Percentiles rank a stretch among this genome's conserved stretches.
These are phyloP conservation scores for Starmerella cellae DNA, from an alignment of 805 yeast species.

Conservation along the genomic window DNA sequence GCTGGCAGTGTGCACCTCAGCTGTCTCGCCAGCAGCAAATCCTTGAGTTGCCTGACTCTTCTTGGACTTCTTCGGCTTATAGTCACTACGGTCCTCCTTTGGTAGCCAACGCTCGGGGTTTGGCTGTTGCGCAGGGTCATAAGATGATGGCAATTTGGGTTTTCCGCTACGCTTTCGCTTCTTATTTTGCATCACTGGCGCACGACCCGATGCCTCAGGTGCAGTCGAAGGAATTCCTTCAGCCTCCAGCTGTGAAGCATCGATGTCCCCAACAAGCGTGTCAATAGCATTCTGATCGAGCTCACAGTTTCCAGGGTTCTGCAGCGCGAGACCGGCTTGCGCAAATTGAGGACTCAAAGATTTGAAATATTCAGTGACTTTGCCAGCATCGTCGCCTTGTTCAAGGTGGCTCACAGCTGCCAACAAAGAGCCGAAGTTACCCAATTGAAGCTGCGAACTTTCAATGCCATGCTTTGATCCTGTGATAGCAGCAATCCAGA, in stretches of 20 bases:
- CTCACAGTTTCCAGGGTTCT: slow-evolving; percentile 7
- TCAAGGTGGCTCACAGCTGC: neutral
- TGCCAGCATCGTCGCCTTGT: neutral
- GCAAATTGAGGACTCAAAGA: neutral
- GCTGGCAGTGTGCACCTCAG: neutral
- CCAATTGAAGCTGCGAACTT: neutral
- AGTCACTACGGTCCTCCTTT: slow-evolving; percentile 67
- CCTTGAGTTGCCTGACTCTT: slow-evolving; percentile 37
- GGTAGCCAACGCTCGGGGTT: slow-evolving; percentile 89
- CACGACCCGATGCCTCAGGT: neutral
- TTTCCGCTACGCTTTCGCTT: slow-evolving; percentile 25
- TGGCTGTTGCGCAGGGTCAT: slow-evolving; percentile 30
- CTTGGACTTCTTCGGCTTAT: slow-evolving; percentile 59
- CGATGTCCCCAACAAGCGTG: slow-evolving; percentile 19
- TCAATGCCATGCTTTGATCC: neutral
- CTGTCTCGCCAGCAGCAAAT: slow-evolving; percentile 9
- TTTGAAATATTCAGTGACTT: neutral
- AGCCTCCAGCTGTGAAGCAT: slow-evolving; percentile 14
- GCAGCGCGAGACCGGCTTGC: slow-evolving; percentile 3
- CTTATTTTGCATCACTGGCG: neutral
- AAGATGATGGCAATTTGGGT: slow-evolving; percentile 31
- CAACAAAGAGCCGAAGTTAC: neutral
- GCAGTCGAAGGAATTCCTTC: neutral
- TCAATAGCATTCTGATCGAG: slow-evolving; percentile 1
- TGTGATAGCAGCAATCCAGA: neutral